Percentiles rank a stretch among this genome's conserved stretches.
These are phyloP conservation scores for Fusarium citri DNA, from an alignment of 2,329 filamentous ascomycete genomes.

Conservation along the genomic window DNA sequence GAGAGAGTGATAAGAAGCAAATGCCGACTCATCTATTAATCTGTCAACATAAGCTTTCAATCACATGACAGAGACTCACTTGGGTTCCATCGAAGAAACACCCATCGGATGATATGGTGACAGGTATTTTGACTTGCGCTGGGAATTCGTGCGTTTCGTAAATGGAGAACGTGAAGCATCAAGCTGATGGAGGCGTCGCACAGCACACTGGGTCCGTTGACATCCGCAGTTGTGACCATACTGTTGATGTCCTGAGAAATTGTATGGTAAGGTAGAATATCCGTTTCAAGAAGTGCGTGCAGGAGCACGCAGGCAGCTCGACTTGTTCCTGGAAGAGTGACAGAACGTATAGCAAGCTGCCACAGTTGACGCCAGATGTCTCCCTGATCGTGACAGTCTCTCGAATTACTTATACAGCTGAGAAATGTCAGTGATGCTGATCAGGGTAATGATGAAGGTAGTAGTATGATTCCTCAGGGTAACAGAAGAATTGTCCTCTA, in stretches of 20 bases:
- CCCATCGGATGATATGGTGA: slow-evolving; percentile 82
- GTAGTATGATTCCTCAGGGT: background rate
- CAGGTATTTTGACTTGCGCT: slow-evolving; percentile 74
- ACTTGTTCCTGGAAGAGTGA: slow-evolving; percentile 77
- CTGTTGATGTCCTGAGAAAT: slow-evolving; percentile 77
- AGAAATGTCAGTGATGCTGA: slow-evolving; percentile 36
- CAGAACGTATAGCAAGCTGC: slow-evolving; percentile 77
- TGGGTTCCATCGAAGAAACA: slow-evolving; percentile 84
- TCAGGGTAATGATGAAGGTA: slow-evolving; percentile 1
- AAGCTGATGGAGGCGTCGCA: slow-evolving; percentile 83
- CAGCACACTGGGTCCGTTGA: slow-evolving; percentile 81
- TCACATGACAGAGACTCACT: slow-evolving; percentile 62
- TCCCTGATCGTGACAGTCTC: slow-evolving; percentile 51
- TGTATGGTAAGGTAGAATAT: slow-evolving; percentile 74
- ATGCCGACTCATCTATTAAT: slow-evolving; percentile 72
- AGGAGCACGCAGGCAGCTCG: slow-evolving; percentile 82
- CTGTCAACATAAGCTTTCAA: slow-evolving; percentile 1
- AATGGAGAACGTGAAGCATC: slow-evolving; percentile 75
- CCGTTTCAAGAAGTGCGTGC: slow-evolving; percentile 71
- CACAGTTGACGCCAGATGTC: slow-evolving; percentile 78
- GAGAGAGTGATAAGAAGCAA: slow-evolving; percentile 71
- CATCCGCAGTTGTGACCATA: slow-evolving; percentile 80
- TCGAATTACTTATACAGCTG: slow-evolving; percentile 49
- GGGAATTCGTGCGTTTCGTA: slow-evolving; percentile 75
- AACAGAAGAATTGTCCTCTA: background rate